Conservation (phyloP, 2,329 filamentous ascomycete genomes). For the Juglanconis oblonga region DNA sequence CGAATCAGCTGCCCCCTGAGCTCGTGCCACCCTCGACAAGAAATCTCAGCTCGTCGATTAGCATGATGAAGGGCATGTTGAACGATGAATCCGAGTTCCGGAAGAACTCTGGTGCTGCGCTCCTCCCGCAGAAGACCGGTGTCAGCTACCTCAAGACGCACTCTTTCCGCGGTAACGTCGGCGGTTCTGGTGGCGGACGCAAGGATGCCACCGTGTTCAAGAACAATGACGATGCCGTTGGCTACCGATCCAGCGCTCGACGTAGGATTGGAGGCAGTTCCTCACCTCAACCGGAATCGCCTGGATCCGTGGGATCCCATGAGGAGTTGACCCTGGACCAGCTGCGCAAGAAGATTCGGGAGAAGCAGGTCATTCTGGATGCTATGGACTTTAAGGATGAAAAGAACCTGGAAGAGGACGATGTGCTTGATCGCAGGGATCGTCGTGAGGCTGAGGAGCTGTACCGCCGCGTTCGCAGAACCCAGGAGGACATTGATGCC, state of each 20-base stretch:
- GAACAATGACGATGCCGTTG: slow-evolving; percentile 90
- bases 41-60: slow-evolving; percentile 90
- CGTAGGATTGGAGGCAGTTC: slow-evolving; percentile 71
- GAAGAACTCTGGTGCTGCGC: slow-evolving; percentile 83
- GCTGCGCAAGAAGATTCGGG: slow-evolving; percentile 84
- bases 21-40: slow-evolving; percentile 91
- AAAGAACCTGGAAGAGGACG: slow-evolving; percentile 84
- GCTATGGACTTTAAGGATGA: slow-evolving; percentile 97
- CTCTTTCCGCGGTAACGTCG: slow-evolving; percentile 70
- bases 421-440: slow-evolving; percentile 85
- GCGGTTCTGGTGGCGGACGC: slow-evolving; percentile 57
- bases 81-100: slow-evolving; percentile 85
- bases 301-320: slow-evolving; percentile 64
- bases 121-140: slow-evolving; percentile 94
- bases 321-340: slow-evolving; percentile 87
- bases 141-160: slow-evolving; percentile 97
- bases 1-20: slow-evolving; percentile 82
- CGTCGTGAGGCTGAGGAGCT: slow-evolving; percentile 90
- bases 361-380: slow-evolving; percentile 91
- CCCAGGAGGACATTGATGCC: slow-evolving; percentile 91
- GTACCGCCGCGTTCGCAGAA: slow-evolving; percentile 83
- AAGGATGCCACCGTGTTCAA: slow-evolving; percentile 97
- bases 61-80: slow-evolving; percentile 85
- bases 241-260: slow-evolving; percentile 90
- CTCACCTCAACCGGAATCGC: slow-evolving; percentile 78